A percentile compares a stretch with the other conserved stretches of the same genome.
Evolutionary conservation across 305 asterid species (phyloP).

Genomic region (Fraxinus greggii): DNA sequence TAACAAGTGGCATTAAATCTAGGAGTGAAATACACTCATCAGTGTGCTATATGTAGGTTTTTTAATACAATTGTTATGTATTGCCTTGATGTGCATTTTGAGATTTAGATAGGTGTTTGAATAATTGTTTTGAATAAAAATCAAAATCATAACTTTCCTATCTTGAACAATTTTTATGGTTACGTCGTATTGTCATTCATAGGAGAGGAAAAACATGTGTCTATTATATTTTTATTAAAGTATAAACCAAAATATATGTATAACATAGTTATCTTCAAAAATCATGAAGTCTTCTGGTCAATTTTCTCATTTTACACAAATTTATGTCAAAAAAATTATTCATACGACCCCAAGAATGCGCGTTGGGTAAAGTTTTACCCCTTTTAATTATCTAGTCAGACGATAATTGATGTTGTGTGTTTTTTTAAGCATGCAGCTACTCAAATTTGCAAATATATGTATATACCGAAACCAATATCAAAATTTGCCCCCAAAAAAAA

Average conservation of each 20-base stretch:
- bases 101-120: neutral
- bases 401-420: neutral
- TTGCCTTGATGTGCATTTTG: neutral
- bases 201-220: neutral
- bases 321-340: neutral
- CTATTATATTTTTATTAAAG: too few species aligned
- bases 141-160: neutral
- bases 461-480: neutral
- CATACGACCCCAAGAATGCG: neutral
- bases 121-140: neutral
- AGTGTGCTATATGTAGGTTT: neutral
- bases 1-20: too few species aligned
- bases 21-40: too few species aligned
- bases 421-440: neutral
- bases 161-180: neutral
- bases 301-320: neutral
- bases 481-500: neutral
- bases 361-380: neutral
- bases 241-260: neutral
- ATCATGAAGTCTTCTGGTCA: neutral
- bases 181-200: neutral
- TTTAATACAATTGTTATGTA: neutral
- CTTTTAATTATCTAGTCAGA: neutral
- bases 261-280: neutral
- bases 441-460: neutral